Percentiles rank a stretch among this genome's conserved stretches.
phyloP scores from a whole-genome alignment of 2,329 filamentous ascomycete species.

The Apiospora koreana region DNA sequence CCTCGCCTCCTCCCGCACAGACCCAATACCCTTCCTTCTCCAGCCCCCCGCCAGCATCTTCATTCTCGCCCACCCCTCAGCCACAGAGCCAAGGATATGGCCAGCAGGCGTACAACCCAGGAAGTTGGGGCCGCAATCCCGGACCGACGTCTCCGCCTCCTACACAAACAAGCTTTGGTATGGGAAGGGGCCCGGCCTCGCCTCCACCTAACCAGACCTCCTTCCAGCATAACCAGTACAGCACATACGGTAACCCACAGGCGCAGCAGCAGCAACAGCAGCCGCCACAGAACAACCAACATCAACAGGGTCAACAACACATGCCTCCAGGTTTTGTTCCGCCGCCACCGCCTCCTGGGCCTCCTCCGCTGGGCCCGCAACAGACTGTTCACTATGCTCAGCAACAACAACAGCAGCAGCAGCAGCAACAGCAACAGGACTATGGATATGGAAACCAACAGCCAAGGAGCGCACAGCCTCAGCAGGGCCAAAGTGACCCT shows the following conservation, averaged over 20 bases:
- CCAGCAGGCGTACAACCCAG: conserved; percentile 57
- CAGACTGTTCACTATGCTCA: conserved; percentile 59
- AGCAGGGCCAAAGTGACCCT: conserved; percentile 33
- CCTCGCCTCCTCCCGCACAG: conserved; percentile 55
- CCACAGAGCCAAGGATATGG: conserved; percentile 47
- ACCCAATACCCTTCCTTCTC: conserved; percentile 45
- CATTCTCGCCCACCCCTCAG: conserved; percentile 28
- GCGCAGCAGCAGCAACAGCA: conserved; percentile 39
- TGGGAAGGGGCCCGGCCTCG: conserved; percentile 45
- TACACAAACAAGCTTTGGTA: conserved; percentile 37
- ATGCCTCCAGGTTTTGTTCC: conserved; percentile 61
- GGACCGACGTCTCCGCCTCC: conserved; percentile 50
- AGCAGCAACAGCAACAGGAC: background rate
- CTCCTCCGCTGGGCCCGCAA: conserved; percentile 62
- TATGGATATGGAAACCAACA: conserved; percentile 10
- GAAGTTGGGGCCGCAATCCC: conserved; percentile 58
- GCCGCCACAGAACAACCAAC: conserved; percentile 30
- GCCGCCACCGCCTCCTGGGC: conserved; percentile 64
- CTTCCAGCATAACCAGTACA: conserved; percentile 45
- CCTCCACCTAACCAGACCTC: conserved; percentile 53
- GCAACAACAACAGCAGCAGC: conserved; percentile 28
- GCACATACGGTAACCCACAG: conserved; percentile 48
- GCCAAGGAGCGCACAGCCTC: background rate
- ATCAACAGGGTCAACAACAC: conserved; percentile 38
- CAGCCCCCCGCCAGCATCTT: conserved; percentile 39